A percentile compares a stretch with the other conserved stretches of the same genome.
These are phyloP conservation scores for Hyphopichia wangnamkhiaoensis DNA, from an alignment of 1,139 yeast species.

Conservation along the genomic window DNA sequence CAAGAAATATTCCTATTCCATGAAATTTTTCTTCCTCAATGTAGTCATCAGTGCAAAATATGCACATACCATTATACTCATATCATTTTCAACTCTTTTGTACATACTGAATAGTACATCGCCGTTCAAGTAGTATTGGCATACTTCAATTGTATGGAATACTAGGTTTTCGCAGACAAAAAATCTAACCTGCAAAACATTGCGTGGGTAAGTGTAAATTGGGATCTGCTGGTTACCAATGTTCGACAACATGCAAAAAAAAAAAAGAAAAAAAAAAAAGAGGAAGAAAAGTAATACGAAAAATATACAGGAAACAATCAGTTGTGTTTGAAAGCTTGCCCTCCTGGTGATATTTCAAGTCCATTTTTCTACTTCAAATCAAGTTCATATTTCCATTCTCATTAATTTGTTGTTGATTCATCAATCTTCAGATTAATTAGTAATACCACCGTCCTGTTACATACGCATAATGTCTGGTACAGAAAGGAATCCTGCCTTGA, in stretches of 20 bases:
- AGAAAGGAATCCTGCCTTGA: constrained; percentile 6
- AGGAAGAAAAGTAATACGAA: neutral
- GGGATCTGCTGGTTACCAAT: neutral
- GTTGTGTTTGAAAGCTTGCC: neutral
- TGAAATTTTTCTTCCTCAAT: no score
- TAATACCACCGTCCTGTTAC: no score
- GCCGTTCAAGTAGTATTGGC: no score
- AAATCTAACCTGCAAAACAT: neutral
- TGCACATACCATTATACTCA: no score
- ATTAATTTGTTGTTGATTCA: neutral
- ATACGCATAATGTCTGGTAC: constrained; percentile 10
- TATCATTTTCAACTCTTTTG: no score
- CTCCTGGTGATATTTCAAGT: neutral
- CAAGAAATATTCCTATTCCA: no score
- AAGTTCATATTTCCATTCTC: neutral
- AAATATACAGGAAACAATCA: neutral
- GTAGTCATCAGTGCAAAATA: no score
- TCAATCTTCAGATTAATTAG: neutral
- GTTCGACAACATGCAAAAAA: neutral
- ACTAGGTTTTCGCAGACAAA: no score
- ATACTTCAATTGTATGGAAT: no score
- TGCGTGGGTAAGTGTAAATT: no score
- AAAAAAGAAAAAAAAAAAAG: neutral
- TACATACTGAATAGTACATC: no score
- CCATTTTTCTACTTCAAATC: neutral